Conservation (phyloP, 257 asterid genomes). For the Jacaranda mimosifolia region DNA sequence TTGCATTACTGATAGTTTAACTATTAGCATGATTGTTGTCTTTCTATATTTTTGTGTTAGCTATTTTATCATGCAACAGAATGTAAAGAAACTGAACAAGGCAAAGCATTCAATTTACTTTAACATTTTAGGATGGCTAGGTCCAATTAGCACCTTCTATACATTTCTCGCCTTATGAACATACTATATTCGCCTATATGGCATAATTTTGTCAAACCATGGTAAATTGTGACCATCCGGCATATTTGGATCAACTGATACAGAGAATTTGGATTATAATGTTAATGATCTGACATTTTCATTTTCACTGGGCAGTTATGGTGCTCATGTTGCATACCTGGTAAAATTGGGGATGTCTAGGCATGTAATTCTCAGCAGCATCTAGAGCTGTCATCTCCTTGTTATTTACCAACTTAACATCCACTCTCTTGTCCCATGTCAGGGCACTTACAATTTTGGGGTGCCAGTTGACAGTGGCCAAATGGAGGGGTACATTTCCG, state of each 20-base stretch:
- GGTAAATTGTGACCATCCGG: neutral
- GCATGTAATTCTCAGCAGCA: constrained; percentile 33
- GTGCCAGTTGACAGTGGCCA: constrained; percentile 38
- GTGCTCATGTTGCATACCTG: constrained; percentile 26
- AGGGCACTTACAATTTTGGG: constrained; percentile 38
- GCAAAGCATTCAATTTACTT: neutral
- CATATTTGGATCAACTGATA: neutral
- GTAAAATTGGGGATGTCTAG: neutral
- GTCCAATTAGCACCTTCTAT: neutral
- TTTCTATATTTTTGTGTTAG: no score
- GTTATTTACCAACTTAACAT: constrained; percentile 30
- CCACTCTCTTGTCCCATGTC: constrained; percentile 44
- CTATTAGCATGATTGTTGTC: no score
- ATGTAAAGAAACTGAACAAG: neutral
- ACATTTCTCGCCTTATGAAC: neutral
- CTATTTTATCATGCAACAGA: no score
- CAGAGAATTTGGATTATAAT: neutral
- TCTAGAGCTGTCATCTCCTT: constrained; percentile 48
- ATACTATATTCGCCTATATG: neutral
- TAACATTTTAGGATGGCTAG: no score
- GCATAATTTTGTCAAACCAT: neutral
- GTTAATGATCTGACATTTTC: neutral
- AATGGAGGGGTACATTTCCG: constrained; percentile 51
- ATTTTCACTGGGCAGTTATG: neutral
- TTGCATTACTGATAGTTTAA: neutral